Evolutionary conservation across 2,329 filamentous ascomycete species (phyloP), one percentile per base, ranked within the genome.

Genomic region (Esteya vermicola): DNA sequence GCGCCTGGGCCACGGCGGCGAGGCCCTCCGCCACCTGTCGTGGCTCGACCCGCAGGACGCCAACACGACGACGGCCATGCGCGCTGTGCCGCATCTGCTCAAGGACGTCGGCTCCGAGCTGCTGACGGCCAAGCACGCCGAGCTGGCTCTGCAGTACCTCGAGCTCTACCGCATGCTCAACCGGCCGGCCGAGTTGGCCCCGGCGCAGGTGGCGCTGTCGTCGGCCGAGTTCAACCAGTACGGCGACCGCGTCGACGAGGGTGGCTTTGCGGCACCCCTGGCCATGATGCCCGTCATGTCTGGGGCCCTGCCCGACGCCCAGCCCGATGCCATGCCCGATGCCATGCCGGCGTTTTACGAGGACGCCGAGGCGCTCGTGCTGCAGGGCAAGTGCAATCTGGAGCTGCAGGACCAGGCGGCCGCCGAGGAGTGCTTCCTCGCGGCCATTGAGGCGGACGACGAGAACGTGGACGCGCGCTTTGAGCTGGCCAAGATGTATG

Each of bases 401-500:
- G 67, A 71, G 7, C 60, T 76, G 21, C 72, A 70, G 7, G 68
- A 81, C 40, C 67, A 75, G 18, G 66, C 74, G 25, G 75, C 81
- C 28, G 86, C 88, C 0, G 80, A 89, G 51, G 76, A 82, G 47
- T 82, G 76, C 52, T 91, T 88, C 50, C 70, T 85, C 20, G 74
- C 74, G 2, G 75, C 88, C 10, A 75, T 85, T 28, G 75, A 85
- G 38, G 70, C 76, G 43, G 81, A 93, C 46, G 64, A 77, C 33
- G 66, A 75, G 31, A 78, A 81, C 43, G 76, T 89, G 36, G 79
- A 86, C 45, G 83, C 85, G 30, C 78, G 85, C 30, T 75, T 83
- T 23, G 75, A 85, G 50, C 66, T 95, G 9, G 85, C 85, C 12
- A 86, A 82, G 51, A 75, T 95, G 57, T 94, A 93, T 52, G 85